A percentile compares a stretch with the other conserved stretches of the same genome.
Conservation (phyloP, 768 basidiomycete species). For the Mycena kentingensis region DNA sequence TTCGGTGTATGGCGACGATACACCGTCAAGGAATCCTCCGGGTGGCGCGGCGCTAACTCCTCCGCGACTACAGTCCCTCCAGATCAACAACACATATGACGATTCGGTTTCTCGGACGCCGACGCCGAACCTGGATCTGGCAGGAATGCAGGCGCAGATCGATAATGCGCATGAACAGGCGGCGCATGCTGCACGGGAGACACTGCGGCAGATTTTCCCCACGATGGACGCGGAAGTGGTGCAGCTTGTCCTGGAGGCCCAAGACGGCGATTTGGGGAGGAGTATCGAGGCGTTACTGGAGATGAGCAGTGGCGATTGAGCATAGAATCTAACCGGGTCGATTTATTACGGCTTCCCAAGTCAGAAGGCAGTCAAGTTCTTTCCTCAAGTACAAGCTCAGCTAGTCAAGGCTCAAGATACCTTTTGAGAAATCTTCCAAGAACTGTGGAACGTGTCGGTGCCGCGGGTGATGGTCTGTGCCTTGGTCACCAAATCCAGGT, state of each 20-base stretch:
- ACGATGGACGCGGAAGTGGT: constrained; percentile 77
- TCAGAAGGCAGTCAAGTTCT: too few relatives aligned
- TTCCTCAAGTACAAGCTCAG: too few relatives aligned
- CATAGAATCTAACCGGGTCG: too few relatives aligned
- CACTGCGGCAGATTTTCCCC: constrained; percentile 89
- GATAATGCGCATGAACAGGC: constrained; percentile 78
- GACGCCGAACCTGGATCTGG: constrained; percentile 68
- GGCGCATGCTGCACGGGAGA: constrained; percentile 69
- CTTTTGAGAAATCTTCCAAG: too few relatives aligned
- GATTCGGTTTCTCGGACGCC: constrained; percentile 64
- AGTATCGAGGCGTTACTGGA: constrained; percentile 87
- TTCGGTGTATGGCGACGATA: constrained; percentile 47
- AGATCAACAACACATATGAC: constrained; percentile 21
- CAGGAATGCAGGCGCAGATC: constrained; percentile 72
- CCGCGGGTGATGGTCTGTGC: too few relatives aligned
- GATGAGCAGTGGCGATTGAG: constrained; percentile 54
- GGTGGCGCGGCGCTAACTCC: constrained; percentile 42
- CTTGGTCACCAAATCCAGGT: too few relatives aligned
- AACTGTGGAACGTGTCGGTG: too few relatives aligned
- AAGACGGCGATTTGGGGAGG: constrained; percentile 83
- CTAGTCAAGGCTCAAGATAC: too few relatives aligned
- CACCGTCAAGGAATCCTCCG: constrained; percentile 44
- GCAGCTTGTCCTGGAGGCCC: constrained; percentile 88
- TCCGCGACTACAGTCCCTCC: constrained; percentile 46
- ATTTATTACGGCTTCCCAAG: too few relatives aligned